These are phyloP conservation scores for Tuber brumale DNA, from an alignment of 495 filamentous ascomycete species.

Conservation along the genomic window DNA sequence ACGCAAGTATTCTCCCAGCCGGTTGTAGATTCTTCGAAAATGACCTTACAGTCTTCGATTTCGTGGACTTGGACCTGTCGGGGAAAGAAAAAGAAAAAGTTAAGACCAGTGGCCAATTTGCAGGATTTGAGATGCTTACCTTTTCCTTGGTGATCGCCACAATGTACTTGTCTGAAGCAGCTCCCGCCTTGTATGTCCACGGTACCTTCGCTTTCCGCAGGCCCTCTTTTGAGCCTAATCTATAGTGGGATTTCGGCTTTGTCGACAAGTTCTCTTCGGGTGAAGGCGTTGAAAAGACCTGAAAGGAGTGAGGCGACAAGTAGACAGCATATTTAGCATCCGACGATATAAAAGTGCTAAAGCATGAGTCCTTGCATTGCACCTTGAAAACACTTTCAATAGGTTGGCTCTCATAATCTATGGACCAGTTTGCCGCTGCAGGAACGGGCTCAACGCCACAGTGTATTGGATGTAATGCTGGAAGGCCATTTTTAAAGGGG, in stretches of 20 bases:
- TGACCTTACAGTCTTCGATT: conserved; percentile 30
- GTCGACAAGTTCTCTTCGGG: conserved; percentile 20
- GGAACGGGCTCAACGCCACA: conserved; percentile 33
- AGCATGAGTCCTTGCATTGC: conserved; percentile 38
- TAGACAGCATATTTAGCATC: conserved; percentile 37
- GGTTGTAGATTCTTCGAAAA: conserved; percentile 36
- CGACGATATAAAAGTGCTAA: conserved; percentile 29
- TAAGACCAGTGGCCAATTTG: background rate
- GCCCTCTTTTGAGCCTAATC: conserved; percentile 34
- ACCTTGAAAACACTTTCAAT: conserved; percentile 35
- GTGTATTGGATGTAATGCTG: conserved; percentile 18
- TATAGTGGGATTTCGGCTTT: conserved; percentile 34
- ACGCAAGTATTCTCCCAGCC: conserved; percentile 40
- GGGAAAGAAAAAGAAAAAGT: background rate
- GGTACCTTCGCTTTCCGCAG: conserved; percentile 37
- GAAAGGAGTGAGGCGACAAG: conserved; percentile 36
- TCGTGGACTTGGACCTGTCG: conserved; percentile 41
- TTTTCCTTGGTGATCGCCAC: conserved; percentile 36
- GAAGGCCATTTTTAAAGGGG: conserved; percentile 1
- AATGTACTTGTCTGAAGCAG: conserved; percentile 38
- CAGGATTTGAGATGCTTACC: conserved; percentile 18
- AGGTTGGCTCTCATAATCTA: conserved; percentile 35
- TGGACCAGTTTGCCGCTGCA: conserved; percentile 12
- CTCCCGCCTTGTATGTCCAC: conserved; percentile 36
- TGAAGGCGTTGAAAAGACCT: conserved; percentile 33